Evolutionary conservation across 306 rosid species (phyloP).

Genomic region (Sicyos baderoa): DNA sequence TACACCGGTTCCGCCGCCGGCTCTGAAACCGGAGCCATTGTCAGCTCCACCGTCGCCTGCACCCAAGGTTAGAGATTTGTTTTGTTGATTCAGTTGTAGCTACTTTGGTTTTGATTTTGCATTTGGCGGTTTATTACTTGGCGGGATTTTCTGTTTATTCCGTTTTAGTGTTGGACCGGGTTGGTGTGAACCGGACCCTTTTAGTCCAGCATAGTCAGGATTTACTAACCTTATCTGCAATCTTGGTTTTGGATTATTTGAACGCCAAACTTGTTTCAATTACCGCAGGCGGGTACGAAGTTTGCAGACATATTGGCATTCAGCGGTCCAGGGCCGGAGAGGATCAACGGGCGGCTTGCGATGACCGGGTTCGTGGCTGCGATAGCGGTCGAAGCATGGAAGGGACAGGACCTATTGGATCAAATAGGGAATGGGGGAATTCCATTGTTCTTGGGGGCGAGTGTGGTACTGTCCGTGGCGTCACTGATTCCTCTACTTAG

Average conservation of each 20-base stretch:
- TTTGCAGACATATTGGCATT: conserved; percentile 55
- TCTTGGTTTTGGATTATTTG: too few relatives aligned
- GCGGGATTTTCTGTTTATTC: too few relatives aligned
- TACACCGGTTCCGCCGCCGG: background rate
- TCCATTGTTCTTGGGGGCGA: conserved; percentile 55
- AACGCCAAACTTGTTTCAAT: too few relatives aligned
- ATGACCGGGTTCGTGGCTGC: conserved; percentile 84
- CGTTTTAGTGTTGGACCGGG: too few relatives aligned
- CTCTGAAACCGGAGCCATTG: background rate
- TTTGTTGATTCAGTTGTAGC: too few relatives aligned
- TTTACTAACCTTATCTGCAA: too few relatives aligned
- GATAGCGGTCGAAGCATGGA: conserved; percentile 50
- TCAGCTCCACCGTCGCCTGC: background rate
- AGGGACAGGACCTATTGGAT: conserved; percentile 49
- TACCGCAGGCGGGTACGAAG: conserved; percentile 40
- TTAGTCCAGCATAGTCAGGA: too few relatives aligned
- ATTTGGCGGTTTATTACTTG: too few relatives aligned
- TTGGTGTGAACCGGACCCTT: too few relatives aligned
- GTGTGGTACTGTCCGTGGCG: conserved; percentile 46
- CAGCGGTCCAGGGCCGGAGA: conserved; percentile 84
- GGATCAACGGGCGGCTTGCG: conserved; percentile 83
- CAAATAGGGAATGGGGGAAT: conserved; percentile 65
- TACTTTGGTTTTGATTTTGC: too few relatives aligned
- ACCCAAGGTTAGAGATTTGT: background rate
- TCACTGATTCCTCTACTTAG: conserved; percentile 54